Evolutionary conservation across 2,329 filamentous ascomycete genomes (phyloP), one percentile per base, ranked within the genome.

Genomic region (Nemania sp.): DNA sequence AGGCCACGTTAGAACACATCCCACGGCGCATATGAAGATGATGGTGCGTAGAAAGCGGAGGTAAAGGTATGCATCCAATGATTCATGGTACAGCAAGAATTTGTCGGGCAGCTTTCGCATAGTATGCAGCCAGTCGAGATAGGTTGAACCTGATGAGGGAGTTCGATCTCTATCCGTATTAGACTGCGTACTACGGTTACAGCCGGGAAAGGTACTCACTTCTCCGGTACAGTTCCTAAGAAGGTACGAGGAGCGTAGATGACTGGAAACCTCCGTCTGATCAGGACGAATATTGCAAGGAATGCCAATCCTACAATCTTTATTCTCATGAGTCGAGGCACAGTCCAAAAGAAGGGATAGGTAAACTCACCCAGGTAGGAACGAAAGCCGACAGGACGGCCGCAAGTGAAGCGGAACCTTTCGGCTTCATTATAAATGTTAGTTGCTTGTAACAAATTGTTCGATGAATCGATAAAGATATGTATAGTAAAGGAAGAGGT

Each of bases 1-100:
- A 0, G 94, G 94, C 91, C 93, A 97, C 26, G 93, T 95, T 57
- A 98, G 89, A 74, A 85, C 85, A 74, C 89, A 90, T 67, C 94
- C 95, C 15, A 94, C 90, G 58, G 97, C 85, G 80, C 92, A 94
- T 72, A 96, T 92, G 73, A 92, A 86, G 62, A 91, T 88, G 29
- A 90, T 83, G 62, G 96, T 88, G 75, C 93, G 92, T 68, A 98
- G 84, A 77, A 94, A 97, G 52, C 94, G 92, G 53, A 98, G 86
- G 76, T 97, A 93, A 27, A 98, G 88, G 78, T 94, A 98, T 35
- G 92, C 90, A 78, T 98, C 95, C 70, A 98, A 87, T 2, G 93
- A 94, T 78, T 94, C 92, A 80, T 97, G 93, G 73, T 94, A 92
- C 47, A 98, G 87, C 27, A 94, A 87, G 74, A 93, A 96, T 67